Evolutionary conservation across 306 rosid species (phyloP).

Genomic region (Inga oerstediana): DNA sequence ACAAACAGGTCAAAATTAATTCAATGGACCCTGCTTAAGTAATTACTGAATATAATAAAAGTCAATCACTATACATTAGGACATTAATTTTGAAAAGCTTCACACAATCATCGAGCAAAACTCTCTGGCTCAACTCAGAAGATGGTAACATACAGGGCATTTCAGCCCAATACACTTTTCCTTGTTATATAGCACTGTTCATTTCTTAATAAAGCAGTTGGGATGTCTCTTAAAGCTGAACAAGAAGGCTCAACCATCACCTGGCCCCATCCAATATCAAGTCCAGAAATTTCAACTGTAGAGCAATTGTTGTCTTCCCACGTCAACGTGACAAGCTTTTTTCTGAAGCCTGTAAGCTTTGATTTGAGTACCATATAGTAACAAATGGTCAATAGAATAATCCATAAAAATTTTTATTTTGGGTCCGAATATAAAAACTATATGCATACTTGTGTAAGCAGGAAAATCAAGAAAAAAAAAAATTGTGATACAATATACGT

Average conservation of each 20-base stretch:
- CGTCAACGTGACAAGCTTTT: conserved; percentile 63
- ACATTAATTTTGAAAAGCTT: not conserved
- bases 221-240: conserved; percentile 22
- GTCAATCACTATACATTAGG: not conserved
- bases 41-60: not conserved
- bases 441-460: conserved; percentile 4
- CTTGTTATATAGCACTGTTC: conserved; percentile 6
- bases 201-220: conserved; percentile 32
- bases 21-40: not conserved
- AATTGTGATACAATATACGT: not conserved
- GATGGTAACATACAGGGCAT: not conserved
- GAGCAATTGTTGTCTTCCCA: conserved; percentile 70
- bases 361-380: conserved; percentile 45
- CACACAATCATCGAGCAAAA: not conserved
- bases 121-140: not conserved
- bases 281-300: conserved; percentile 84
- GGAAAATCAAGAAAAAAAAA: not conserved
- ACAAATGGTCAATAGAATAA: conserved; percentile 38
- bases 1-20: not conserved
- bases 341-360: conserved; percentile 76
- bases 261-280: conserved; percentile 99
- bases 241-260: conserved; percentile 44
- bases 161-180: not conserved
- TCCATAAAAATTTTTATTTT: no score
- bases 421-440: not conserved